Conservation (phyloP, 441 rosid genomes). For the Hura crepitans region DNA sequence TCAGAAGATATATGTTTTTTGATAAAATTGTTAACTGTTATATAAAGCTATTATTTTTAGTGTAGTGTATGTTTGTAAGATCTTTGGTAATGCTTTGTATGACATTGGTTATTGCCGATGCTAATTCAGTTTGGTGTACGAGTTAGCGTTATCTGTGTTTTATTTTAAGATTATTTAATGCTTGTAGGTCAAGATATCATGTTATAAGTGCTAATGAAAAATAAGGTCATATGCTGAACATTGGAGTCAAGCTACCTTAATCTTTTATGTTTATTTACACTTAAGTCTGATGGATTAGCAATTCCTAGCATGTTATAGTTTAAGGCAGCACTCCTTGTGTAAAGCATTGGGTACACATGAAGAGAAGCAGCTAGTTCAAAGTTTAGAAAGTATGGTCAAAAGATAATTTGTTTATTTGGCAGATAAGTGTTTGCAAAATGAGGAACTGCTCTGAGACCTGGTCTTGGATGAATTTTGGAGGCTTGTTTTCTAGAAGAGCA, state of each 20-base stretch:
- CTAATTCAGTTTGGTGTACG: conserved; percentile 9
- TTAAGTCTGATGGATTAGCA: conserved; percentile 6
- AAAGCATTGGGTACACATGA: background rate
- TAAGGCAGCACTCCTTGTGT: background rate
- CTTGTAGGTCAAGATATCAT: background rate
- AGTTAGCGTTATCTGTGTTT: background rate
- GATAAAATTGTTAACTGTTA: background rate
- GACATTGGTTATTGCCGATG: conserved; percentile 13
- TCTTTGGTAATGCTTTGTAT: conserved; percentile 12
- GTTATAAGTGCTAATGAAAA: background rate
- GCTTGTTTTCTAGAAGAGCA: background rate
- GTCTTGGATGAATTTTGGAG: background rate
- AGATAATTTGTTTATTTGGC: background rate
- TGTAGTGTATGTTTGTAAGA: conserved; percentile 21
- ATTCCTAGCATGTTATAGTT: background rate
- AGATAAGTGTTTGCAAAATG: background rate
- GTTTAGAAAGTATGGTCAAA: background rate
- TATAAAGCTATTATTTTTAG: background rate
- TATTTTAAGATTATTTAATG: background rate
- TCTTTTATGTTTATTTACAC: background rate
- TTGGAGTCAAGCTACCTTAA: conserved; percentile 9
- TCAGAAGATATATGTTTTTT: background rate
- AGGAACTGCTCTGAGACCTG: background rate
- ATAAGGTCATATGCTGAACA: background rate
- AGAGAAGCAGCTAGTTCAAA: background rate